phyloP scores from a whole-genome alignment of 106 monocot species.

The Platanthera zijinensis region DNA sequence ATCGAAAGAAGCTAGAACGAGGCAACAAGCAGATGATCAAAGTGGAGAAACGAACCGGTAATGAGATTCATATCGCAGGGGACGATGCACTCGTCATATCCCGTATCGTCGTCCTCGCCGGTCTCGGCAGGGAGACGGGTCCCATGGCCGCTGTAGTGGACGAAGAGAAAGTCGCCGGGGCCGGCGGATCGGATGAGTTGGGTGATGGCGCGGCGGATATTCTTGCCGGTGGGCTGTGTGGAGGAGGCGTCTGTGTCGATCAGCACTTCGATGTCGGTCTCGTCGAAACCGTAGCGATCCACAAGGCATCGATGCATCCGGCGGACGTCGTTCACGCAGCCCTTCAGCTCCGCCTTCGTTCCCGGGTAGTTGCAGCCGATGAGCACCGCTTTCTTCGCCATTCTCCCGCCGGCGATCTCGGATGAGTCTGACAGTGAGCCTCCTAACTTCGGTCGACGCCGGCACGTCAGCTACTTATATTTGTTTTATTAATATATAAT shows the following conservation, averaged over 20 bases:
- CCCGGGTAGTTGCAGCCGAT: conserved; percentile 86
- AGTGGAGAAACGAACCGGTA: conserved; percentile 12
- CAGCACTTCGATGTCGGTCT: conserved; percentile 72
- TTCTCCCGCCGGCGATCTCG: conserved; percentile 21
- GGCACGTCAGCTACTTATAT: neutral
- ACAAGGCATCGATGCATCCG: conserved; percentile 72
- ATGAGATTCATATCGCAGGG: conserved; percentile 31
- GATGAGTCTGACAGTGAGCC: neutral
- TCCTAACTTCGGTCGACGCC: neutral
- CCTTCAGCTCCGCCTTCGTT: conserved; percentile 87
- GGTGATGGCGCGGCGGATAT: conserved; percentile 65
- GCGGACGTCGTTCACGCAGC: conserved; percentile 90
- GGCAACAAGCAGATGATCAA: neutral
- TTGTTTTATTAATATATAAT: neutral
- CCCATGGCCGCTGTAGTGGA: conserved; percentile 96
- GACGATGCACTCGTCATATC: conserved; percentile 34
- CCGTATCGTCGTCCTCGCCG: conserved; percentile 89
- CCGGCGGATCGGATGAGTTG: conserved; percentile 40
- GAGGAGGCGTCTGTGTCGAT: conserved; percentile 64
- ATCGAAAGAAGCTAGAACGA: neutral
- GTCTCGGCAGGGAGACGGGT: conserved; percentile 92
- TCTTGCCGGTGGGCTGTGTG: conserved; percentile 68
- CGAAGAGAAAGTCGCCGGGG: conserved; percentile 72
- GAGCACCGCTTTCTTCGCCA: conserved; percentile 63
- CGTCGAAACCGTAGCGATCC: conserved; percentile 66